Conservation (phyloP, 805 yeast genomes). For the Kockiozyma suomiensis region DNA sequence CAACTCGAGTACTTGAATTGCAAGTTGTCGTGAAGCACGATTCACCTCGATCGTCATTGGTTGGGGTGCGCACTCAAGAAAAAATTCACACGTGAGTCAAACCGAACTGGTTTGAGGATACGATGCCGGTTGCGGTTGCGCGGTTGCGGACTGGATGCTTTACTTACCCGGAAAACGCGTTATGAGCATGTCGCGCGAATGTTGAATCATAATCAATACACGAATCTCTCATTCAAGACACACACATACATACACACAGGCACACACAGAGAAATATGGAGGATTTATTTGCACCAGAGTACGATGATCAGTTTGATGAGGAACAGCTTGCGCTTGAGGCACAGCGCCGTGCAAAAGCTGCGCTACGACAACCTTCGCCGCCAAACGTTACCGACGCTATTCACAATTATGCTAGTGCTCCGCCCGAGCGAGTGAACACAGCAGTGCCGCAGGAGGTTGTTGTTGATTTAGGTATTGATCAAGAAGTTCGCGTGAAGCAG, state of each 20-base stretch:
- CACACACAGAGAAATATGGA: slow-evolving; percentile 6
- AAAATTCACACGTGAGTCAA: too few relatives aligned
- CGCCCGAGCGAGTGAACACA: background rate
- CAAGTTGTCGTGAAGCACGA: too few relatives aligned
- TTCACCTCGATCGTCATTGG: background rate
- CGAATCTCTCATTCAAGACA: background rate
- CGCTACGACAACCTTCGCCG: background rate
- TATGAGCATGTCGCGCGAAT: background rate
- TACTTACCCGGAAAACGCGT: slow-evolving; percentile 8
- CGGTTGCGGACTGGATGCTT: too few relatives aligned
- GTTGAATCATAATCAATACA: too few relatives aligned
- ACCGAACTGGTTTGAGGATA: background rate
- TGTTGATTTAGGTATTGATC: slow-evolving; percentile 38
- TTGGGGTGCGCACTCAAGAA: background rate
- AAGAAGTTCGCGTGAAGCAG: slow-evolving; percentile 40
- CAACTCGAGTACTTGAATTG: too few relatives aligned
- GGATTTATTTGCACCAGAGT: slow-evolving; percentile 9
- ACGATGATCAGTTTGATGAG: slow-evolving; percentile 5
- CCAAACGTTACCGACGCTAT: background rate
- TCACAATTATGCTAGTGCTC: background rate
- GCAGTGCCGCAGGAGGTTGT: background rate
- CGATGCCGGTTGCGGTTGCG: background rate
- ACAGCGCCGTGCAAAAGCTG: background rate
- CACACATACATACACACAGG: background rate
- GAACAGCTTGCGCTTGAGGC: background rate